Conservation (phyloP, 306 rosid genomes). For the Dryas alaskensis region DNA sequence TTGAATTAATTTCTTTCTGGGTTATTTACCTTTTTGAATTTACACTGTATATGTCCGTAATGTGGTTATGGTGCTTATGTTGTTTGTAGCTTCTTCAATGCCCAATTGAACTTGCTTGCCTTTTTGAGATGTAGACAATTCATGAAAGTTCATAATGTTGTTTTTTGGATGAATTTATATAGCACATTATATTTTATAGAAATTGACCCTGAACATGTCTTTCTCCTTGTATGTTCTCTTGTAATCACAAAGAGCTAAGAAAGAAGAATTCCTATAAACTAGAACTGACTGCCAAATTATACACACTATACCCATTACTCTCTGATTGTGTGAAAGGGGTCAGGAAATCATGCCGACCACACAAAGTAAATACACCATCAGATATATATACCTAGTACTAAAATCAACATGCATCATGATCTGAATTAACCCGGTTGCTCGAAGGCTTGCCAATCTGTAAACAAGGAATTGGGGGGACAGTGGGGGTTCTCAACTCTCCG, state of each 20-base stretch:
- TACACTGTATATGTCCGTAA: not conserved
- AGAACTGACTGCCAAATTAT: constrained; percentile 40
- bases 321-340: constrained; percentile 50
- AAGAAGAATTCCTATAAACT: constrained; percentile 41
- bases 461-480: constrained; percentile 79
- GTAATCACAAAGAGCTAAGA: constrained; percentile 26
- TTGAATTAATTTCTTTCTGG: not conserved
- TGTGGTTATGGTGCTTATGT: not conserved
- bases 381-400: constrained; percentile 10
- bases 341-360: constrained; percentile 54
- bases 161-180: not conserved
- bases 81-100: not conserved
- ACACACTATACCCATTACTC: constrained; percentile 41
- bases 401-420: constrained; percentile 63
- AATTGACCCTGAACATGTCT: not conserved
- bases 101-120: not conserved
- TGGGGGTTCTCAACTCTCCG: constrained; percentile 77
- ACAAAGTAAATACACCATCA: constrained; percentile 38
- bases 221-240: constrained; percentile 27
- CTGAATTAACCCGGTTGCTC: constrained; percentile 61
- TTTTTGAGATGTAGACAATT: not conserved
- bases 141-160: not conserved
- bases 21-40: not conserved
- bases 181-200: not conserved
- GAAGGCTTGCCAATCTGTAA: constrained; percentile 85